These are phyloP conservation scores for Orobanche coerulescens DNA, from an alignment of 257 asterid genomes.

Conservation along the genomic window DNA sequence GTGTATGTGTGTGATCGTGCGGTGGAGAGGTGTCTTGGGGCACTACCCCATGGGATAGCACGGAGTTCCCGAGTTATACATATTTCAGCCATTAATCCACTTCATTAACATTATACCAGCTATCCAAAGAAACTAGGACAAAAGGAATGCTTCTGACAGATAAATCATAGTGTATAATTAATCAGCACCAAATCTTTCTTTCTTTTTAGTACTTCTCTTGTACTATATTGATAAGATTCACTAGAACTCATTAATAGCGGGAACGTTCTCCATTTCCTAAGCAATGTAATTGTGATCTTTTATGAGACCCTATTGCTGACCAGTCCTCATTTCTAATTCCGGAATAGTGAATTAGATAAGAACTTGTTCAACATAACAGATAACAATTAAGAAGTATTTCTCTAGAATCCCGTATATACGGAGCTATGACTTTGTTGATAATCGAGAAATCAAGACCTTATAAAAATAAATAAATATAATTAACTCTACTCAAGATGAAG, in stretches of 20 bases:
- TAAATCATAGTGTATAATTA: neutral
- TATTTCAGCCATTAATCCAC: neutral
- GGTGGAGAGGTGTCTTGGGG: no score
- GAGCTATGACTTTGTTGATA: neutral
- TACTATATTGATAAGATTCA: neutral
- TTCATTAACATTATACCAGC: neutral
- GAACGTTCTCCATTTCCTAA: neutral
- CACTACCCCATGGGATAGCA: no score
- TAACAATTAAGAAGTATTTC: neutral
- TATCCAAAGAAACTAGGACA: neutral
- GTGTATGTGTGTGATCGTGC: no score
- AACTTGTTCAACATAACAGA: neutral
- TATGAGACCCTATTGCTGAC: no score
- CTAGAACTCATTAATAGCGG: neutral
- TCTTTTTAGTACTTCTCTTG: neutral
- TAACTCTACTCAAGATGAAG: slow-evolving; percentile 2
- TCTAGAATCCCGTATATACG: neutral
- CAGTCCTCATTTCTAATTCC: neutral
- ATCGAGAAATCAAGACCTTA: neutral
- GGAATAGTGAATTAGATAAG: neutral
- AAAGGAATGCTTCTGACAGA: neutral
- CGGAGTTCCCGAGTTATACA: no score
- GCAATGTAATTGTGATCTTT: no score
- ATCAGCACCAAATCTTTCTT: neutral
- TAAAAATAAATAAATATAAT: neutral